A percentile compares a stretch with the other conserved stretches of the same genome.
These are phyloP conservation scores for Sordariomycetes sp. DNA, from an alignment of 2,329 filamentous ascomycete species.

Conservation along the genomic window DNA sequence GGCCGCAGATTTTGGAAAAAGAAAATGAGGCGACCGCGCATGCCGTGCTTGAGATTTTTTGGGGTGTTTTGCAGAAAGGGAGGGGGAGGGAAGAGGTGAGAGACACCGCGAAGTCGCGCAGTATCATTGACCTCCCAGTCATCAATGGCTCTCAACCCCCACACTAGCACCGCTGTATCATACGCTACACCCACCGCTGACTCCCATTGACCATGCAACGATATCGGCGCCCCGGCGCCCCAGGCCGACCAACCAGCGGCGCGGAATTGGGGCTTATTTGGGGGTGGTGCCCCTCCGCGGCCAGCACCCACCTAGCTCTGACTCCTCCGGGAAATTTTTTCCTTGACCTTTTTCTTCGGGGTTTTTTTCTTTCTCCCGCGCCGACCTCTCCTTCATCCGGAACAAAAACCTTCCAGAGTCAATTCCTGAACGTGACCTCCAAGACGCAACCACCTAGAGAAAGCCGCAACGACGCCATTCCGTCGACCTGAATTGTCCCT, in stretches of 20 bases:
- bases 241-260: constrained; percentile 1
- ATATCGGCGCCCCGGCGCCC: neutral
- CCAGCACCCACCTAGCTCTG: neutral
- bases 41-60: too few relatives aligned
- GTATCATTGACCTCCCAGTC: neutral
- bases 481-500: neutral
- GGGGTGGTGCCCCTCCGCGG: neutral
- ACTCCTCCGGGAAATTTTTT: constrained; percentile 4
- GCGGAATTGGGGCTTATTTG: neutral
- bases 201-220: neutral
- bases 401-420: neutral
- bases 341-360: neutral
- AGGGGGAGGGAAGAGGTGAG: too few relatives aligned
- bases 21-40: too few relatives aligned
- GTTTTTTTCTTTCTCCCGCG: constrained; percentile 5
- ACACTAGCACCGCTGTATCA: neutral
- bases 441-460: neutral
- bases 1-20: too few relatives aligned
- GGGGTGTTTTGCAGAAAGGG: too few relatives aligned
- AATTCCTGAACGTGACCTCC: neutral
- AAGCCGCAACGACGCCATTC: neutral
- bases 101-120: too few relatives aligned
- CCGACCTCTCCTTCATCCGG: constrained; percentile 1
- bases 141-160: neutral
- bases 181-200: neutral